Conservation (phyloP, 148 eudicot genomes). For the Rhododendron griersonianum region DNA sequence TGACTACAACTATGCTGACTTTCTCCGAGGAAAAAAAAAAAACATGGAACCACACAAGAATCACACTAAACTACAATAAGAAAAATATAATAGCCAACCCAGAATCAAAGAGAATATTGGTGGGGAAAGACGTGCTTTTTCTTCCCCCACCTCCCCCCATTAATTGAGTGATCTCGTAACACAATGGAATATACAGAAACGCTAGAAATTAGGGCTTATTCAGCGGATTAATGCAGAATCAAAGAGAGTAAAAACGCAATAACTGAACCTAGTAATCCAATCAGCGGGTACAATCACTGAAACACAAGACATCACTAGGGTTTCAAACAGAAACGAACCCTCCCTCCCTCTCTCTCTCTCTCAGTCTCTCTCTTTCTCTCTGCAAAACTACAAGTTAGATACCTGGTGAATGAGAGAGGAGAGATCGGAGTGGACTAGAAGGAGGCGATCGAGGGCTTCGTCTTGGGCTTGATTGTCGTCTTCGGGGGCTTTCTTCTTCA, state of each 20-base stretch:
- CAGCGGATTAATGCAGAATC: not conserved
- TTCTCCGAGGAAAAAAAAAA: too few relatives aligned
- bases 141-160: not conserved
- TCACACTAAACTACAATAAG: not conserved
- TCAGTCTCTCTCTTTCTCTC: not conserved
- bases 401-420: constrained; percentile 60
- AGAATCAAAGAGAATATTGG: not conserved
- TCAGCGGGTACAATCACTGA: not conserved
- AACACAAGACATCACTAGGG: not conserved
- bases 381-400: not conserved
- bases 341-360: not conserved
- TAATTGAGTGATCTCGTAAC: not conserved
- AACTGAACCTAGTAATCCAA: not conserved
- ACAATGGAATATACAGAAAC: not conserved
- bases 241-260: not conserved
- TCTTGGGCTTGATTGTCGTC: constrained; percentile 6
- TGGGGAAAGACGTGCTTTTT: not conserved
- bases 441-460: constrained; percentile 57
- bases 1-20: too few relatives aligned
- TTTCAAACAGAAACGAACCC: not conserved
- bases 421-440: constrained; percentile 57
- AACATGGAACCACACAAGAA: not conserved
- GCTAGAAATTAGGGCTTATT: too few relatives aligned
- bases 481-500: not conserved
- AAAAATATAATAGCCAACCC: not conserved